Base-by-base conservation (phyloP, 306 rosid species). In the Sesbania bispinosa region DNA sequence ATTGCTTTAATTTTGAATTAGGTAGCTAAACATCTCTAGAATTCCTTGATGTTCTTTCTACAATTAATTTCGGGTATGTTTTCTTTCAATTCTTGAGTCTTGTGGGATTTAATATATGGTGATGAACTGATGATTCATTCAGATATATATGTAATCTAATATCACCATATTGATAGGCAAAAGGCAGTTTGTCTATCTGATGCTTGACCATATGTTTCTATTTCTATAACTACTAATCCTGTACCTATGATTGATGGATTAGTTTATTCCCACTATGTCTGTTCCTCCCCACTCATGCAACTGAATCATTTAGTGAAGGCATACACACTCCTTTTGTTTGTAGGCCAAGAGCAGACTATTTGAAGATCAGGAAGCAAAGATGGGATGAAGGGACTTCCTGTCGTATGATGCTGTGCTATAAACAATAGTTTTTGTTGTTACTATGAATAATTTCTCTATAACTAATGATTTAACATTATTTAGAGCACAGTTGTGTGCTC, bases 321-420 rank as follows among this genome's bases (percentile, higher is more conserved):
- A 5, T 50, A 39, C 69, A n/a, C 67, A 52, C 76, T 79, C 67
- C 57, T 74, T 75, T 83, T 83, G 79, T 83, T 81, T 89, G 96
- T 89, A 89, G 96, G 96, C 78, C 75, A 69, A 32, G 86, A 85
- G 87, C 73, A 80, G 89, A 80, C 95, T 82, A 87, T 87, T 83
- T 89, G 96, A 89, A 79, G 92, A 83, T 73, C 87, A 63, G 64
- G 96, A 80, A 85, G 84, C 81, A 71, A 81, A 79, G 79, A 79
- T 76, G 86, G 85, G 80, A 81, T 86, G 77, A 79, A 65, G 73
- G 83, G 76, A 80, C 71, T 73, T 81, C 82, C 75, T 76, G n/a
- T n/a, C n/a, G n/a, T n/a, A 14, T 67, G 73, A 71, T 78, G 79
- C 67, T 62, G 72, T 62, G 78, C 33, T 78, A 80, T 80, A 48